Conservation (phyloP, 768 basidiomycete species). For the Chalciporus piperatus region DNA sequence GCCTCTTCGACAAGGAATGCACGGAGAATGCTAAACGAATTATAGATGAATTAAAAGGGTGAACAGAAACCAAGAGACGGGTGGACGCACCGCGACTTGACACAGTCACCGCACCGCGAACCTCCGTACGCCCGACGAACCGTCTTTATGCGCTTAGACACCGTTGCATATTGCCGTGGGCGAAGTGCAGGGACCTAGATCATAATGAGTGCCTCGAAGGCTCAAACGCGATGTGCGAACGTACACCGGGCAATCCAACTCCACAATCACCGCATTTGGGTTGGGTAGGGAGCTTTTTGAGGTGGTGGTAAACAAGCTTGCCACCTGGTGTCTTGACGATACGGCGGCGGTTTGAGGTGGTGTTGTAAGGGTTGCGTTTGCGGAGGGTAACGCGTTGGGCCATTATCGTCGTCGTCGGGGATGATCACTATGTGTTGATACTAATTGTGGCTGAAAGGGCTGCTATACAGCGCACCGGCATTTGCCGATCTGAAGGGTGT, state of each 20-base stretch:
- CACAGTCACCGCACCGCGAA: constrained; percentile 93
- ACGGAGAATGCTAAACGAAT: constrained; percentile 77
- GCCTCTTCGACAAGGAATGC: constrained; percentile 99
- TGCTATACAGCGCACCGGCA: constrained; percentile 23
- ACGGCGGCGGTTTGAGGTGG: constrained; percentile 91
- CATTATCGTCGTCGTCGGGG: constrained; percentile 47
- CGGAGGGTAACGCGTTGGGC: constrained; percentile 99
- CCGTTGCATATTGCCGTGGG: constrained; percentile 91
- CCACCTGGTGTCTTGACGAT: constrained; percentile 99
- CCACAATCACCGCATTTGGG: constrained; percentile 99
- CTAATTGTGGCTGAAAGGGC: constrained; percentile 19
- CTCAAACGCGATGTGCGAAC: constrained; percentile 29
- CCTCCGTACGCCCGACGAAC: constrained; percentile 97
- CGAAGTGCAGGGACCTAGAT: constrained; percentile 89
- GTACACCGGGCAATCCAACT: constrained; percentile 87
- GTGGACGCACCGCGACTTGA: constrained; percentile 79
- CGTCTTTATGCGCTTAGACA: constrained; percentile 97
- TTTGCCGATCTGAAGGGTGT: constrained; percentile 3
- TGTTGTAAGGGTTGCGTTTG: constrained; percentile 98
- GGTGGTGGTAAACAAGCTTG: constrained; percentile 95
- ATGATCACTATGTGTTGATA: not conserved
- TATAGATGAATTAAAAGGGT: not conserved
- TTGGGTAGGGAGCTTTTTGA: constrained; percentile 88
- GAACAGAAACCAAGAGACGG: not conserved
- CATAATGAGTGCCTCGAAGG: not conserved